These are phyloP conservation scores for Trypanosoma lewisi DNA, from an alignment of 208 protist species.

Conservation along the genomic window DNA sequence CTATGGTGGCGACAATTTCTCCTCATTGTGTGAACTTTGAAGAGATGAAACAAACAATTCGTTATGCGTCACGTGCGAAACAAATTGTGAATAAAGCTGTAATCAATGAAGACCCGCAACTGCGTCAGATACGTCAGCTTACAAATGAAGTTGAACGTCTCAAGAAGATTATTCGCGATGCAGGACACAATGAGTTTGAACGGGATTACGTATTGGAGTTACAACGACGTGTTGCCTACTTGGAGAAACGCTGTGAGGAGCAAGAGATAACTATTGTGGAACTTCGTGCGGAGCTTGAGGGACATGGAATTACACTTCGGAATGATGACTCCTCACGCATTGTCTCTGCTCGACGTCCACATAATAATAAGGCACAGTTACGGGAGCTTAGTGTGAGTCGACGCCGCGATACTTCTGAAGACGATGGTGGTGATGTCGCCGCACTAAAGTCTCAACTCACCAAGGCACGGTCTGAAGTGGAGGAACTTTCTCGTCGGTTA, in stretches of 20 bases:
- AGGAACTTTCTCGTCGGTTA: conserved; percentile 3
- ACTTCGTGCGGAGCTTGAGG: conserved; percentile 47
- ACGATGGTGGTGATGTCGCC: neutral
- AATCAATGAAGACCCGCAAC: conserved; percentile 91
- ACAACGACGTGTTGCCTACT: conserved; percentile 12
- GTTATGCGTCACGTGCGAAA: conserved; percentile 71
- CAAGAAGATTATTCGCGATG: conserved; percentile 55
- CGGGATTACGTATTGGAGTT: conserved; percentile 58
- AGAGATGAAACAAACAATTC: conserved; percentile 61
- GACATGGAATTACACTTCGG: conserved; percentile 22
- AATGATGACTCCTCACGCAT: conserved; percentile 12
- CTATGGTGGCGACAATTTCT: conserved; percentile 53
- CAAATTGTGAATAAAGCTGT: conserved; percentile 90
- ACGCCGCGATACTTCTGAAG: neutral
- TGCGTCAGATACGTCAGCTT: conserved; percentile 51
- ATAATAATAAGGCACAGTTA: conserved; percentile 1
- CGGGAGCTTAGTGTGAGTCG: conserved; percentile 6
- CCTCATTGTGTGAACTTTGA: conserved; percentile 29
- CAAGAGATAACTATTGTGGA: conserved; percentile 53
- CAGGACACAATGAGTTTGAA: conserved; percentile 53
- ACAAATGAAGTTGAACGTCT: conserved; percentile 58
- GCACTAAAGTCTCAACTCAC: neutral
- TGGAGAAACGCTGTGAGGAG: conserved; percentile 52
- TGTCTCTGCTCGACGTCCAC: conserved; percentile 13
- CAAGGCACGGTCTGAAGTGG: conserved; percentile 1